Base-by-base conservation (phyloP, 371 early-diverging fungal genomes). In the Ordospora pajunii region DNA sequence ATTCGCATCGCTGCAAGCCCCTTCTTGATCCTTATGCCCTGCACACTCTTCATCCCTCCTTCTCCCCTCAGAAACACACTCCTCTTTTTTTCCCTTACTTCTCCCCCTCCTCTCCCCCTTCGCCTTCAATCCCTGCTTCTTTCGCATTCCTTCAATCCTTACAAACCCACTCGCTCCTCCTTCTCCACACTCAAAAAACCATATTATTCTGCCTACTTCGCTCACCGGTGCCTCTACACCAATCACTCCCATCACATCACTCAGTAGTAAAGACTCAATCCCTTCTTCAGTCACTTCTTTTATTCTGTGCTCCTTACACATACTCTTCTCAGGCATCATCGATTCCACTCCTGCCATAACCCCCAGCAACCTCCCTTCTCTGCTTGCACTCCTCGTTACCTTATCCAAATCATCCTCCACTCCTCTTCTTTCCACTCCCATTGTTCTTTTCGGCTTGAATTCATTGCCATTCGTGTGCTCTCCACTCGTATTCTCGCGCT, bases 71-170 rank as follows among this genome's bases (percentile, higher is more conserved):
- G 1, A 1, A 4, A 3, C 9, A 32, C 1, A n/a, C 9, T 12
- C 19, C 19, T 2, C 9, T 48, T 10, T 7, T 48, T 48, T 7
- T 48, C 48, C 7, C 48, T 12, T 48, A 12, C 1, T 1, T 48
- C 48, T 48, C 9, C 48, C 19, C 9, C 7, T 48, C 48, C 48
- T 48, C 7, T 1, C n/a, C 7, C 19, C 19, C 19, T 32, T 32
- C 32, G 32, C 5, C 5, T 32, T 32, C 32, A 32, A 32, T 32
- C 32, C 5, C 2, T 32, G 65, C 32, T 73, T 49, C 46, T 72
- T 73, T 50, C 37, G 2, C 44, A 49, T 49, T 70, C 75, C 2
- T 66, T 62, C 19, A 69, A 25, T 32, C 58, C 67, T 58, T 32
- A 32, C 37, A 7, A 58, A 49, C 40, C 74, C 75, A 12, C 52